Base-by-base conservation (phyloP, 352 stramenopile genomes). In the Hyaloperonospora arabidopsidis region DNA sequence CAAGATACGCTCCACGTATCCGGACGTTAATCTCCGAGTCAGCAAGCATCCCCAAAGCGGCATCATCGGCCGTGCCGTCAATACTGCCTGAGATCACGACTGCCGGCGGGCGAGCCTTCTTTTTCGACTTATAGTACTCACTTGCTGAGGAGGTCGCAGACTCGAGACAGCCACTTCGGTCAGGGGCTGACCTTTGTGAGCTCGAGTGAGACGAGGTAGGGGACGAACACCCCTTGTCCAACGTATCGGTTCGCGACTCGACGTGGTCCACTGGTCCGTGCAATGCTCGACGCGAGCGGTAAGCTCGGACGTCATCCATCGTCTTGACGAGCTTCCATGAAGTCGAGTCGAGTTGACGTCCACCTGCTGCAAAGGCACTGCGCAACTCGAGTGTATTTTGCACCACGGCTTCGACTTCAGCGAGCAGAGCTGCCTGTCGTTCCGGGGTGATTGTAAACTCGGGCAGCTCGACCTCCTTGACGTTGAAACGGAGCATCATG, bases 251-350 rank as follows among this genome's bases (percentile, higher is more conserved):
- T 3, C 48, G 59, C 34, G 47, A 29, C 14, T 68, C 63, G 51
- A 49, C 43, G 52, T 45, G n/a, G 38, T 44, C 38, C 7, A 7
- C 63, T 13, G 52, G 38, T 19, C 59, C 57, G 34, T 69, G 50
- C 40, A 70, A 64, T 5, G 68, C 50, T 13, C 67, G 64, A 59
- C 67, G 63, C 29, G 67, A 75, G n/a, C 63, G 67, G 47, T 69
- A 79, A 0, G 68, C 57, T 8, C 57, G 58, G 8, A 76, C 61
- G 25, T 73, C 63, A 32, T 76, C 65, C 45, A 67, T 67, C 23
- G 65, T 67, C 35, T 54, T 65, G 17, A 79, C 52, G 35, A 76
- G 59, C 47, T 79, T 76, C 67, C 70, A 76, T 18, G 61, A 59
- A 7, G 67, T 59, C 5, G 38, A 58, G 44, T 68, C 59, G 43